Evolutionary conservation across 495 filamentous ascomycete genomes (phyloP).

Genomic region (Aspergillus campestris): DNA sequence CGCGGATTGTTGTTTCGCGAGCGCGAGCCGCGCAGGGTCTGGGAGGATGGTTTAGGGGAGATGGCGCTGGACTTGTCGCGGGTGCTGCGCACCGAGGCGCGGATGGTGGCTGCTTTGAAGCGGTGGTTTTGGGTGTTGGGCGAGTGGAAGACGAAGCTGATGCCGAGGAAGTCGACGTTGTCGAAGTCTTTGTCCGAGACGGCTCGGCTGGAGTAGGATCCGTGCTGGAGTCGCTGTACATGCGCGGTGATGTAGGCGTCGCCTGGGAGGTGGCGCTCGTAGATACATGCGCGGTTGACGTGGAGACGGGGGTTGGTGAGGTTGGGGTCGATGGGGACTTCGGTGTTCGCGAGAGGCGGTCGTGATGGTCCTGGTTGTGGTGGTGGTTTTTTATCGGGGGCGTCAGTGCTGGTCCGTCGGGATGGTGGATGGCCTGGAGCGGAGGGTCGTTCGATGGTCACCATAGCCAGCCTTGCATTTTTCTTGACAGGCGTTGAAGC

Average conservation of each 20-base stretch:
- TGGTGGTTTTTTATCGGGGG: not conserved
- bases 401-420: not conserved
- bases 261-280: slow-evolving; percentile 42
- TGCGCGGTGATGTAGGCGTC: slow-evolving; percentile 45
- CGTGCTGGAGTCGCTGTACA: slow-evolving; percentile 44
- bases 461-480: slow-evolving; percentile 3
- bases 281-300: slow-evolving; percentile 40
- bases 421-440: not conserved
- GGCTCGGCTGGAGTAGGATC: slow-evolving; percentile 33
- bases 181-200: slow-evolving; percentile 34
- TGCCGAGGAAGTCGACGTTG: slow-evolving; percentile 43
- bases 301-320: slow-evolving; percentile 35
- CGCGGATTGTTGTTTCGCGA: slow-evolving; percentile 20
- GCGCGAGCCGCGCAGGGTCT: slow-evolving; percentile 5
- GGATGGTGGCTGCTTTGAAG: slow-evolving; percentile 41
- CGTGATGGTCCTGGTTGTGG: not conserved
- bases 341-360: not conserved
- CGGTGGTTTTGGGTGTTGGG: slow-evolving; percentile 31
- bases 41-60: slow-evolving; percentile 20
- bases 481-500: not conserved
- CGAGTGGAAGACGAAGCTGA: slow-evolving; percentile 44
- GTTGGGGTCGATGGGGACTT: slow-evolving; percentile 24
- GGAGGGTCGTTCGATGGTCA: slow-evolving; percentile 4
- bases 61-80: slow-evolving; percentile 20
- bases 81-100: slow-evolving; percentile 24